Conservation (phyloP, 169 alveolate genomes). For the Toxoplasma gondii region DNA sequence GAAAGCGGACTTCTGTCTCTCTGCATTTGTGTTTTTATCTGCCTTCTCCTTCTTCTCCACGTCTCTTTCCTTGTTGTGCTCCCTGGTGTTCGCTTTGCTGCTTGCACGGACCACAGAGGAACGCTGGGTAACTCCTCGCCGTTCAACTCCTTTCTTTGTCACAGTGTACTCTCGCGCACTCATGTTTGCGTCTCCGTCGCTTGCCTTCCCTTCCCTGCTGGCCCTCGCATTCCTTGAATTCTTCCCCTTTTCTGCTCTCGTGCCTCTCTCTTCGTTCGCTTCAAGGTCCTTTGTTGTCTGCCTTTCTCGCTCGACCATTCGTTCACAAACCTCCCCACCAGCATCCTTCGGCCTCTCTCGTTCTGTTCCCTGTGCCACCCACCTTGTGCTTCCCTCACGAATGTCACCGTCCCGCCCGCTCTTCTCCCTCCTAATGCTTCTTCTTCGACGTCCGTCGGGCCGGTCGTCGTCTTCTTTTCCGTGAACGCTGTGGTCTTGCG, state of each 20-base stretch:
- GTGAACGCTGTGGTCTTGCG: not conserved
- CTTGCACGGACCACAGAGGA: too few relatives aligned
- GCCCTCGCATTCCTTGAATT: not conserved
- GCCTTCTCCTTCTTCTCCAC: not conserved
- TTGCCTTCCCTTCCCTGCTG: not conserved
- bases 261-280: not conserved
- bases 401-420: not conserved
- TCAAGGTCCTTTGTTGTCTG: not conserved
- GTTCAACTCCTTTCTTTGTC: too few relatives aligned
- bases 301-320: not conserved
- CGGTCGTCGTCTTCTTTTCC: not conserved
- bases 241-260: not conserved
- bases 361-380: not conserved
- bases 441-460: not conserved
- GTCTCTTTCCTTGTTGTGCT: not conserved
- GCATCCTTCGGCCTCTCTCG: not conserved
- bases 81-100: not conserved
- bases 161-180: too few relatives aligned
- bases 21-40: not conserved
- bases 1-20: not conserved
- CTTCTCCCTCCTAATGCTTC: not conserved
- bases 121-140: too few relatives aligned
- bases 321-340: not conserved
- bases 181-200: too few relatives aligned
- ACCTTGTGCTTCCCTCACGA: not conserved